A percentile compares a stretch with the other conserved stretches of the same genome.
Conservation (phyloP, 2,329 filamentous ascomycete genomes). For the Camillea tinctor region DNA sequence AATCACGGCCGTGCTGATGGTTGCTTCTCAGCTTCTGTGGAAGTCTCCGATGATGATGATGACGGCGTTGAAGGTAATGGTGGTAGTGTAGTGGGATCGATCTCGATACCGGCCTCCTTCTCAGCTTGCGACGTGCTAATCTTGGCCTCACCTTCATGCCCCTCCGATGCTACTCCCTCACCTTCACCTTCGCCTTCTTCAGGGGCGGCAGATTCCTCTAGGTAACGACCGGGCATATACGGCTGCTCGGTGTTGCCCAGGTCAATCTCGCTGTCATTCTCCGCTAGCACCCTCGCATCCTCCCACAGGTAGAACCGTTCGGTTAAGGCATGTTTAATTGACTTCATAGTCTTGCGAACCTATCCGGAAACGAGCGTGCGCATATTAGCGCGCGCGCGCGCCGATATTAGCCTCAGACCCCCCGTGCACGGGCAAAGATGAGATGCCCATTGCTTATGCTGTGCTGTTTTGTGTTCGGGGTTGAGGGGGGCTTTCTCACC, state of each 20-base stretch:
- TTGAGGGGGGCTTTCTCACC: slow-evolving; percentile 53
- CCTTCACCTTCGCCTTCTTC: not conserved
- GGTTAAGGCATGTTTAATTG: slow-evolving; percentile 80
- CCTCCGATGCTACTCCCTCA: slow-evolving; percentile 10
- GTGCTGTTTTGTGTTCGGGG: not conserved
- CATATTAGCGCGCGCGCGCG: too few relatives aligned
- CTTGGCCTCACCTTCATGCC: not conserved
- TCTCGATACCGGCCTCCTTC: slow-evolving; percentile 13
- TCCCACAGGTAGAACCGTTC: slow-evolving; percentile 89
- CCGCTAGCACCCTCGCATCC: slow-evolving; percentile 67
- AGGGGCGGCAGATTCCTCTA: slow-evolving; percentile 27
- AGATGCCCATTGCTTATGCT: not conserved
- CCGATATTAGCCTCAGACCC: slow-evolving; percentile 10
- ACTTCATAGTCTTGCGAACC: slow-evolving; percentile 74
- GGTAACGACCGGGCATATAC: slow-evolving; percentile 46
- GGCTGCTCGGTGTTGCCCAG: slow-evolving; percentile 48
- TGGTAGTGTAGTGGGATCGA: slow-evolving; percentile 22
- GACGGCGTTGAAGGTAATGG: slow-evolving; percentile 2
- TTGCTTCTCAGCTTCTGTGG: not conserved
- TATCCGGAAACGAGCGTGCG: slow-evolving; percentile 35
- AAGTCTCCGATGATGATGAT: not conserved
- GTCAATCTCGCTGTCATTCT: slow-evolving; percentile 66
- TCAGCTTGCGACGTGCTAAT: slow-evolving; percentile 1
- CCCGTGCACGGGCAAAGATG: not conserved
- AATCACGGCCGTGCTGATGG: not conserved